These are phyloP conservation scores for Phytopythium oedochilum DNA, from an alignment of 352 stramenopile genomes.

Conservation along the genomic window DNA sequence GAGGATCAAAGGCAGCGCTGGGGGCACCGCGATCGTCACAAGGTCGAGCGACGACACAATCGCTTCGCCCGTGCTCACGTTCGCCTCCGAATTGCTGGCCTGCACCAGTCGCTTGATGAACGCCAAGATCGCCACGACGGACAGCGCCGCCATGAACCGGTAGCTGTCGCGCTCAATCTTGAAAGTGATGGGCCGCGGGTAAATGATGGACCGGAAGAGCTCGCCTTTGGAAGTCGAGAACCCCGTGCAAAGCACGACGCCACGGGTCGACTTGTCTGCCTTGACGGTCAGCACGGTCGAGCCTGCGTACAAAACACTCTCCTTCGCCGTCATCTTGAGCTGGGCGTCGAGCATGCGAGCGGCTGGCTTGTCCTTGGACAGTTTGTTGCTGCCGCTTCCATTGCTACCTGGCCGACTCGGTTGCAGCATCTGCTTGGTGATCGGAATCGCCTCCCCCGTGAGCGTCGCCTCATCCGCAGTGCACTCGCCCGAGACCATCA, in stretches of 20 bases:
- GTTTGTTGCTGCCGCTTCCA: constrained; percentile 38
- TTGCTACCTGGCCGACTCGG: constrained; percentile 8
- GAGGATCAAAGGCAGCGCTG: constrained; percentile 57
- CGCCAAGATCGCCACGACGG: constrained; percentile 41
- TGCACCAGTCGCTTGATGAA: constrained; percentile 52
- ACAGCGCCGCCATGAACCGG: constrained; percentile 53
- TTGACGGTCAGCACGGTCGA: constrained; percentile 46
- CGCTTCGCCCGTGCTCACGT: constrained; percentile 21
- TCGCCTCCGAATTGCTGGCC: constrained; percentile 17
- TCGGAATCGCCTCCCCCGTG: constrained; percentile 80
- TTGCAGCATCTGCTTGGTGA: constrained; percentile 48
- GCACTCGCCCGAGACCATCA: constrained; percentile 59
- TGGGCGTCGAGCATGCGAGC: constrained; percentile 20
- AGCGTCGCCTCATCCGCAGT: constrained; percentile 71
- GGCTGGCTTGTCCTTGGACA: constrained; percentile 4
- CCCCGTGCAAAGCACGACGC: constrained; percentile 55
- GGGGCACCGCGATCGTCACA: constrained; percentile 59
- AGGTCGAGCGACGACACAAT: constrained; percentile 52
- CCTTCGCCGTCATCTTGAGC: constrained; percentile 39
- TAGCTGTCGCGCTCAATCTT: constrained; percentile 72
- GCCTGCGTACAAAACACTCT: constrained; percentile 54
- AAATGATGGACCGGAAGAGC: constrained; percentile 68
- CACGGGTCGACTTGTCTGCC: constrained; percentile 21
- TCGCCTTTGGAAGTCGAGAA: constrained; percentile 73
- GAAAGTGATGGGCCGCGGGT: constrained; percentile 48